These are phyloP conservation scores for Thalassiosira ordinaria DNA, from an alignment of 352 stramenopile genomes.

Conservation along the genomic window DNA sequence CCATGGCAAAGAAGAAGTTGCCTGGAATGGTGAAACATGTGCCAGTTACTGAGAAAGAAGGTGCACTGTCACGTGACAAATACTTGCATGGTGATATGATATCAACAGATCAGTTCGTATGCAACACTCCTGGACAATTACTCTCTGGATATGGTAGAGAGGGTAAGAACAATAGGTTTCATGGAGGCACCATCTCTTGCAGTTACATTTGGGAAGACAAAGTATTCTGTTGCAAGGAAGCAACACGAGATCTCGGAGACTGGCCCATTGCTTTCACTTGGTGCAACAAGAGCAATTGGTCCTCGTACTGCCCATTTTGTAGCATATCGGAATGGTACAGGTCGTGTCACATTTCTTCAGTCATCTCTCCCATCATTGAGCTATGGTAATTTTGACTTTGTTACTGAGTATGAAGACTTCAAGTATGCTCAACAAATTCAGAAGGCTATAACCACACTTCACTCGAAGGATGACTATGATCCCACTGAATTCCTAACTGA, in stretches of 20 bases:
- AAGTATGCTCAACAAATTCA: not conserved
- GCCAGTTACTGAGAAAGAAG: not conserved
- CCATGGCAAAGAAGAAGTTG: not conserved
- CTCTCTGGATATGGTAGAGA: constrained; percentile 48
- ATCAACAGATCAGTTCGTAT: constrained; percentile 47
- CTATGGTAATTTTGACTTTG: not conserved
- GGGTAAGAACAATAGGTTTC: constrained; percentile 25
- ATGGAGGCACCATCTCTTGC: not conserved
- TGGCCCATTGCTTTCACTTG: not conserved
- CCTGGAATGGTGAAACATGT: not conserved
- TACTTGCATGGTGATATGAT: constrained; percentile 38
- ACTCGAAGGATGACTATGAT: not conserved
- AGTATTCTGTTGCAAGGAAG: not conserved
- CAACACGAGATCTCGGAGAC: not conserved
- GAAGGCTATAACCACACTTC: not conserved
- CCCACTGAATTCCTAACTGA: not conserved
- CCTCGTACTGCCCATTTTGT: not conserved
- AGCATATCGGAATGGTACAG: not conserved
- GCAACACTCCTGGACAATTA: constrained; percentile 30
- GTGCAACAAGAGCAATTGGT: not conserved
- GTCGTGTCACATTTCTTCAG: not conserved
- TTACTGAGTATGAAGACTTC: not conserved
- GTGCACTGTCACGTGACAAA: not conserved
- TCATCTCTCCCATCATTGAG: not conserved
- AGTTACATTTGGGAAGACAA: not conserved